phyloP scores from a whole-genome alignment of 2,329 filamentous ascomycete genomes.

The Sporothrix curviconia region DNA sequence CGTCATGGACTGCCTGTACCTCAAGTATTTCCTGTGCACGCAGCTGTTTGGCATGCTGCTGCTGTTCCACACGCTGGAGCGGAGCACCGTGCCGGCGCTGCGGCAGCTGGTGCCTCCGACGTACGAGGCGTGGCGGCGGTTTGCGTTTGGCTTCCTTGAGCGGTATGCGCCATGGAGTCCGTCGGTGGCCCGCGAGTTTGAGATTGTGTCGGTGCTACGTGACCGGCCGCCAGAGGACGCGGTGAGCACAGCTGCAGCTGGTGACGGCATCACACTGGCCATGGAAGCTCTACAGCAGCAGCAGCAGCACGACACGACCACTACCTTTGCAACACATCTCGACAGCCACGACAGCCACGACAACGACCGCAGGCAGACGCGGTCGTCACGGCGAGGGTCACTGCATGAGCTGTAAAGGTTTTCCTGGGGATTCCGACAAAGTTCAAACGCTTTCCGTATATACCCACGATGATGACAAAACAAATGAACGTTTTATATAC shows the following conservation, averaged over 20 bases:
- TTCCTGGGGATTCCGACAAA: no score
- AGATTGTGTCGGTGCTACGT: slow-evolving; percentile 23
- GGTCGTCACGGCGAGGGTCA: not conserved
- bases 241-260: no score
- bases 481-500: not conserved
- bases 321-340: no score
- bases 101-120: slow-evolving; percentile 13
- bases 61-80: slow-evolving; percentile 16
- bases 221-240: no score
- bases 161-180: slow-evolving; percentile 16
- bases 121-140: slow-evolving; percentile 13
- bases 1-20: slow-evolving; percentile 15
- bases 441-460: not conserved
- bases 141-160: slow-evolving; percentile 15
- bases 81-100: not conserved
- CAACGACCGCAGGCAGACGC: no score
- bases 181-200: slow-evolving; percentile 16
- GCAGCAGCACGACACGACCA: no score
- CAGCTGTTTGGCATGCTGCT: slow-evolving; percentile 21
- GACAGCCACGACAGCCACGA: no score
- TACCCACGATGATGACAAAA: not conserved
- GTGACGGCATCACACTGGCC: no score
- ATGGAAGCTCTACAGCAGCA: no score
- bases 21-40: slow-evolving; percentile 20
- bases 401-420: not conserved